A percentile compares a stretch with the other conserved stretches of the same genome.
Conservation (phyloP, 2,329 filamentous ascomycete genomes). For the Trichoderma atrobrunneum region DNA sequence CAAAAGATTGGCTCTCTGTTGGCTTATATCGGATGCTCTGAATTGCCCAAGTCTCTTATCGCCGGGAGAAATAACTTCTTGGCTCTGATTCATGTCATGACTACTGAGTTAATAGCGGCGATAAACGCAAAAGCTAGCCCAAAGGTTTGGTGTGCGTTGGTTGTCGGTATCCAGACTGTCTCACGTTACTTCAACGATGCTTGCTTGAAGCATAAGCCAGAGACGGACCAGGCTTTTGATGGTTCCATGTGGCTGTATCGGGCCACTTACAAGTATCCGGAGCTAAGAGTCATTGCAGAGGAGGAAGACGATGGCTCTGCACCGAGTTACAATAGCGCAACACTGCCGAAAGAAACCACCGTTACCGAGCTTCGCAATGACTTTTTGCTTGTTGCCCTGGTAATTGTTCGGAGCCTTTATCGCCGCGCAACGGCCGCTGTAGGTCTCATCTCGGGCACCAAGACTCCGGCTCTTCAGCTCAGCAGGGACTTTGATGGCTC, state of each 20-base stretch:
- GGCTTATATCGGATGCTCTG: constrained; percentile 50
- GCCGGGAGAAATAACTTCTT: constrained; percentile 41
- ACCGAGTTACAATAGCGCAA: neutral
- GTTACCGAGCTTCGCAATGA: constrained; percentile 34
- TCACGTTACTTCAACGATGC: constrained; percentile 42
- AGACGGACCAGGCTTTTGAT: constrained; percentile 23
- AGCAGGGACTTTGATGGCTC: constrained; percentile 32
- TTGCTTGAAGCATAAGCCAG: constrained; percentile 30
- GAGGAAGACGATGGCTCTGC: constrained; percentile 1
- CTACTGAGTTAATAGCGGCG: constrained; percentile 36
- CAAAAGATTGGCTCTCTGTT: constrained; percentile 43
- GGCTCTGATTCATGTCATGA: constrained; percentile 36
- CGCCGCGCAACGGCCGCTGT: constrained; percentile 37
- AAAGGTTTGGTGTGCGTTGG: constrained; percentile 38
- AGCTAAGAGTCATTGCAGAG: constrained; percentile 25
- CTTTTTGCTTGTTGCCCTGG: constrained; percentile 41
- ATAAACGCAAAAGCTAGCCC: constrained; percentile 34
- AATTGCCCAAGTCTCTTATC: constrained; percentile 29
- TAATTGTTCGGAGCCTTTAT: constrained; percentile 41
- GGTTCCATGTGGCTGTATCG: constrained; percentile 28
- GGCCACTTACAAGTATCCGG: constrained; percentile 31
- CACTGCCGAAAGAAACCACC: constrained; percentile 17
- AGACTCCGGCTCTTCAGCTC: constrained; percentile 29
- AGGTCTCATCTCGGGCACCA: constrained; percentile 23
- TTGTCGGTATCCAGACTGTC: constrained; percentile 36